Evolutionary conservation across 257 asterid genomes (phyloP), one percentile per base, ranked within the genome.

Genomic region (Rhazya stricta): DNA sequence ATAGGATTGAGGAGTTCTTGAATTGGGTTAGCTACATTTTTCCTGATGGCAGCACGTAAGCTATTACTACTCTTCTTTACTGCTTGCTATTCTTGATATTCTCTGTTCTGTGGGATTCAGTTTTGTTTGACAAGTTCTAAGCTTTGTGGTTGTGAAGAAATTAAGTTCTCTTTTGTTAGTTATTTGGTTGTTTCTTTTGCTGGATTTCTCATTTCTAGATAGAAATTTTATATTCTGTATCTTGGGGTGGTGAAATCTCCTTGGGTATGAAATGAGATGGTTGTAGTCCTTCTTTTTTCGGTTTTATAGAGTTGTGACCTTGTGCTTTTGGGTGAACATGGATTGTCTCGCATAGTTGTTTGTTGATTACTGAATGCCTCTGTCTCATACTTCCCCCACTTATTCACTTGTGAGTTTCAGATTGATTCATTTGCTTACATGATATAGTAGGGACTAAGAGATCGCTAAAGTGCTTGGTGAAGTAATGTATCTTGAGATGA

Each of bases 1-100:
- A 92, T 88, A 92, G 97, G 88, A 91, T 88, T 84, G 99, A 95
- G 82, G 99, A 95, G 83, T 91, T 95, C 80, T 79, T 95, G 91
- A 86, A n/a, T 2, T 95, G 99, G 98, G 96, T 91, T 75, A 91
- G 99, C 89, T 92, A 61, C 87, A 87, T 95, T 87, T 95, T 95
- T 69, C 79, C 80, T 1, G 94, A 95, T 68, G 98, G 94, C 37
- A 91, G 97, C 91, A 70, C 93, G 98, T 95, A 82, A 89, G 99
- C 27, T 36, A 73, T 13, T 13, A 16, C 45, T 13, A 9, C 10
- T 27, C 36, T 57, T 18, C 51, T 3, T 46, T 79, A 39, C 54
- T 37, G 75, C 27, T 71, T 27, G 2, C 58, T 61, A n/a, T 21
- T 27, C 58, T 27, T 30, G 56, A 45, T 46, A 27, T 29, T 27